phyloP scores from a whole-genome alignment of 257 asterid species.

The Parsonsia alboflavescens region DNA sequence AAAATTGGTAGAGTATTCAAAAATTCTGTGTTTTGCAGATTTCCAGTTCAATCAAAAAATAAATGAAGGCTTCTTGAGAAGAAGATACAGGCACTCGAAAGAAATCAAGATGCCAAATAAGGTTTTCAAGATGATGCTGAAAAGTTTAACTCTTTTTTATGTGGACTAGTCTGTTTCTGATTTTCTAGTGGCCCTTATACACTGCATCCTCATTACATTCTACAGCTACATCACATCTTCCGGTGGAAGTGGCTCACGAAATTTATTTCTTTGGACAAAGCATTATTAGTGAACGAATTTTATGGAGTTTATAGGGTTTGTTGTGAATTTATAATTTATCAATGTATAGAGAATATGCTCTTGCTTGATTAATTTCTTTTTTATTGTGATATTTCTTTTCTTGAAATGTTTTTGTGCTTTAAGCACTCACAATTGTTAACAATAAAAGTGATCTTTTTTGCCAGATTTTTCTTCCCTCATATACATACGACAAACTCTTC shows the following conservation, averaged over 20 bases:
- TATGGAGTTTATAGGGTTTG: neutral
- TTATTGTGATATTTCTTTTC: neutral
- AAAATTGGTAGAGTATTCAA: neutral
- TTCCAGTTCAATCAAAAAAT: slow-evolving; percentile 9
- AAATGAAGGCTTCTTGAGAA: slow-evolving; percentile 12
- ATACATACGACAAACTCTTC: neutral
- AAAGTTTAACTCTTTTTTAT: neutral
- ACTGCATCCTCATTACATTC: neutral
- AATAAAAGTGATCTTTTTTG: neutral
- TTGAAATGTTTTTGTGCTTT: slow-evolving; percentile 7
- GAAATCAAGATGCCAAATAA: slow-evolving; percentile 11
- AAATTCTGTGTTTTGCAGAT: neutral
- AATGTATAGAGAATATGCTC: slow-evolving; percentile 1
- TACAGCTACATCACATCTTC: neutral
- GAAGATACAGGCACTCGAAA: neutral
- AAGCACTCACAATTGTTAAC: slow-evolving; percentile 8
- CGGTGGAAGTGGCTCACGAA: slow-evolving; percentile 6
- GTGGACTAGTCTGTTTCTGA: slow-evolving; percentile 19
- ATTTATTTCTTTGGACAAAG: neutral
- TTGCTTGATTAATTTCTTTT: slow-evolving; percentile 5
- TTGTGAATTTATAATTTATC: neutral
- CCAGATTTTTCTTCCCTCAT: neutral
- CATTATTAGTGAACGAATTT: neutral
- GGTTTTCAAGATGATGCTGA: neutral
- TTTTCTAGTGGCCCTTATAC: slow-evolving; percentile 18